These are phyloP conservation scores for Limonium bicolor DNA, from an alignment of 148 eudicot species.

Conservation along the genomic window DNA sequence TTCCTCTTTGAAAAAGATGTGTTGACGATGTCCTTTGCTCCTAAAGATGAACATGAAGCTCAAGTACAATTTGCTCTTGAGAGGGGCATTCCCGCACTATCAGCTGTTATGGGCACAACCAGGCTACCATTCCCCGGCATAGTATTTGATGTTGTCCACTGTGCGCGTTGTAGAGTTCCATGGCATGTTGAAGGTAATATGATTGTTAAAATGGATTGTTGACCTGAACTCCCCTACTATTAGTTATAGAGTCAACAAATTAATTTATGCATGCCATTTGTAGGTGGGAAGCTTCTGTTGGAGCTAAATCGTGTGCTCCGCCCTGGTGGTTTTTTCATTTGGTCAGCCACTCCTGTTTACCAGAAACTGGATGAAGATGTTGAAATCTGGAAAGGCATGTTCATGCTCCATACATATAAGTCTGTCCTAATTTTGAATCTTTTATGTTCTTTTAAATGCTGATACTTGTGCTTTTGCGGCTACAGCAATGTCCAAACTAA, in stretches of 20 bases:
- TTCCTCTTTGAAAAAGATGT: conserved; percentile 37
- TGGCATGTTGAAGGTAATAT: conserved; percentile 93
- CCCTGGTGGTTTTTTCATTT: conserved; percentile 62
- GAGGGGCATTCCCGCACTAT: conserved; percentile 83
- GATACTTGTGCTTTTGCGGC: conserved; percentile 3
- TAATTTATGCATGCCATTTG: conserved; percentile 3
- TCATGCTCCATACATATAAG: neutral
- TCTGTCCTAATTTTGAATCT: neutral
- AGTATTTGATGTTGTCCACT: conserved; percentile 78
- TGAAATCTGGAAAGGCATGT: conserved; percentile 48
- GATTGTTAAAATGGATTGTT: too few relatives aligned
- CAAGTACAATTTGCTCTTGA: conserved; percentile 69
- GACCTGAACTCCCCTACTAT: too few relatives aligned
- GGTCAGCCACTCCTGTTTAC: conserved; percentile 85
- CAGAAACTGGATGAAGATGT: conserved; percentile 43
- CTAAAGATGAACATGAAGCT: conserved; percentile 94
- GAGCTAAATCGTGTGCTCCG: conserved; percentile 67
- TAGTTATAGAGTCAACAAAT: too few relatives aligned
- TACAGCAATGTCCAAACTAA: conserved; percentile 26
- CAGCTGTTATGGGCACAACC: conserved; percentile 90
- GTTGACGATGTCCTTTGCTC: conserved; percentile 71
- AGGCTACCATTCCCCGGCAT: conserved; percentile 81
- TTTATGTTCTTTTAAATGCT: neutral
- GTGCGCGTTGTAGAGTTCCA: conserved; percentile 93
- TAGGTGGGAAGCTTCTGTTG: conserved; percentile 64